Conservation (phyloP, 345 rosid species). For the Bruguiera parviflora region DNA sequence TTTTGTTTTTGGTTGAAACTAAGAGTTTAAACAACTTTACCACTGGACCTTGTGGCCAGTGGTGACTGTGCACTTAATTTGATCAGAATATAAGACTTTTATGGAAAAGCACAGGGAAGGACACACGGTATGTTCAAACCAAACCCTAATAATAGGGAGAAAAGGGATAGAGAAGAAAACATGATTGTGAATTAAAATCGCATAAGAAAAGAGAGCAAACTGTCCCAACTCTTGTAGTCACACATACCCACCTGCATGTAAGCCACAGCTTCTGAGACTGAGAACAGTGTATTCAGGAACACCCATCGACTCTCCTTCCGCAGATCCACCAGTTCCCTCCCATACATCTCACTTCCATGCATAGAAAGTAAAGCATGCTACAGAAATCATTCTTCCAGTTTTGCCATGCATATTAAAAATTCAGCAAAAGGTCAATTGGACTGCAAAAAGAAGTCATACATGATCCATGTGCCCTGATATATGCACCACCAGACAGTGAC, state of each 20-base stretch:
- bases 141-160: no score
- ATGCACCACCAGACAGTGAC: neutral
- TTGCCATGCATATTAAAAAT: constrained; percentile 15
- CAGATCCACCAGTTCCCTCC: constrained; percentile 90
- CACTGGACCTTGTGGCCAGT: no score
- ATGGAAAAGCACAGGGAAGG: neutral
- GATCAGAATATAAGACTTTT: neutral
- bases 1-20: no score
- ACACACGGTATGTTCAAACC: no score
- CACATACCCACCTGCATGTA: constrained; percentile 66
- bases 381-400: constrained; percentile 28
- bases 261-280: constrained; percentile 95
- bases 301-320: constrained; percentile 91
- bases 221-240: neutral
- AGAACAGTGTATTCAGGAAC: constrained; percentile 86
- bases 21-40: no score
- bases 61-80: neutral
- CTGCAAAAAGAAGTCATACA: no score
- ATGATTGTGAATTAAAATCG: neutral
- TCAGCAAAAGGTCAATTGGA: no score
- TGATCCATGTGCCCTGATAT: neutral
- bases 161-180: neutral
- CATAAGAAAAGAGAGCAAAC: neutral
- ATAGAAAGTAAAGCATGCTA: constrained; percentile 38
- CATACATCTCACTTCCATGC: constrained; percentile 81